Percentiles rank a stretch among this genome's conserved stretches.
These are phyloP conservation scores for Plasmodium vivax DNA, from an alignment of 169 alveolate genomes.

Conservation along the genomic window DNA sequence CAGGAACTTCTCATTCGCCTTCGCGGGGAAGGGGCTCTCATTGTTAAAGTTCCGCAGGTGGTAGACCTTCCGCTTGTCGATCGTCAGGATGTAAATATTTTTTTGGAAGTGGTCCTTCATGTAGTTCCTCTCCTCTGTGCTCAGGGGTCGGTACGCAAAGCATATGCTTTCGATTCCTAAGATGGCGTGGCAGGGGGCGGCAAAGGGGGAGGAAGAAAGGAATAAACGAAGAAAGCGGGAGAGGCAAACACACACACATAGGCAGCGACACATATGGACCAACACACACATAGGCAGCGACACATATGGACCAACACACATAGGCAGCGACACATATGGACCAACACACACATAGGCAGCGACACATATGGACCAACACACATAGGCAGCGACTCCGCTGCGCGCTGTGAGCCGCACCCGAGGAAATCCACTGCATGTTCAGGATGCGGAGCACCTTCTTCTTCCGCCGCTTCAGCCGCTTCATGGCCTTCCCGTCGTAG, in stretches of 20 bases:
- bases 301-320: too few species aligned
- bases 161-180: slow-evolving; percentile 67
- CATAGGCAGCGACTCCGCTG: neutral
- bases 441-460: slow-evolving; percentile 39
- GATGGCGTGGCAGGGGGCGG: too few species aligned
- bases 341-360: too few species aligned
- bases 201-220: neutral
- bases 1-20: slow-evolving; percentile 43
- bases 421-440: slow-evolving; percentile 62
- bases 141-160: slow-evolving; percentile 59
- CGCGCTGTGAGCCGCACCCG: slow-evolving; percentile 23
- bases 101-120: slow-evolving; percentile 16
- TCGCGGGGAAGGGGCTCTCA: slow-evolving; percentile 25
- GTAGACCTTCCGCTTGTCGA: slow-evolving; percentile 38
- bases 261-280: too few species aligned
- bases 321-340: too few species aligned
- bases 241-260: neutral
- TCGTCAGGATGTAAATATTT: slow-evolving; percentile 36
- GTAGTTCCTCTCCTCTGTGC: slow-evolving; percentile 20
- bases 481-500: slow-evolving; percentile 49
- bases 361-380: too few species aligned
- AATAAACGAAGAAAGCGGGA: neutral
- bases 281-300: too few species aligned
- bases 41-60: slow-evolving; percentile 32
- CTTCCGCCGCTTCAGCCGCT: slow-evolving; percentile 20